Percentiles rank a stretch among this genome's conserved stretches.
These are phyloP conservation scores for Neurospora sp. DNA, from an alignment of 495 filamentous ascomycete genomes.

Conservation along the genomic window DNA sequence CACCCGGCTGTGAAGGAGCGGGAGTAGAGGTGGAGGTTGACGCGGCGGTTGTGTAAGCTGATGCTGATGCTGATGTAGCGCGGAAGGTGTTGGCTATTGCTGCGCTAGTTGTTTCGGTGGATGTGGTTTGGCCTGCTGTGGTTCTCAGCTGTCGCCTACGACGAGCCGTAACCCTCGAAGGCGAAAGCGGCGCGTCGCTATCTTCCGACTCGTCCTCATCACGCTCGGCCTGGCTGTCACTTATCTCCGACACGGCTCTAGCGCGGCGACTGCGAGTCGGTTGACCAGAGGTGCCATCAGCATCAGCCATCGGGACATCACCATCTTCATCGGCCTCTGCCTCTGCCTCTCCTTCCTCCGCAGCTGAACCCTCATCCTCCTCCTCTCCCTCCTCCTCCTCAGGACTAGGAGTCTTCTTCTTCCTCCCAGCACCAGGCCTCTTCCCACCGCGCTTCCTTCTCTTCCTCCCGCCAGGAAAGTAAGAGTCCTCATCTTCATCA, in stretches of 20 bases:
- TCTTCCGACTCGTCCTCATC: slow-evolving; percentile 4
- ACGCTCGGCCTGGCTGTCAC: slow-evolving; percentile 10
- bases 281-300: background rate
- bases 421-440: slow-evolving; percentile 22
- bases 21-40: background rate
- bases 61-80: background rate
- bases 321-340: background rate
- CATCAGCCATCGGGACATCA: background rate
- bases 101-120: background rate
- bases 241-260: slow-evolving; percentile 11
- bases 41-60: background rate
- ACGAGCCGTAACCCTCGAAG: background rate
- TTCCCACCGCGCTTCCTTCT: slow-evolving; percentile 21
- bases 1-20: background rate
- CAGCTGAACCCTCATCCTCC: background rate
- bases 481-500: slow-evolving; percentile 11
- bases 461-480: background rate
- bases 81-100: background rate
- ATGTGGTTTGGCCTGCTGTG: background rate
- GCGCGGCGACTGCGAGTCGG: background rate
- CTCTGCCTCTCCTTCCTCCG: background rate
- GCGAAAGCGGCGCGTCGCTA: slow-evolving; percentile 2
- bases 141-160: background rate
- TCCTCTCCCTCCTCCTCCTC: background rate
- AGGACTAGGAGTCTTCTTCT: slow-evolving; percentile 6